A percentile compares a stretch with the other conserved stretches of the same genome.
phyloP scores from a whole-genome alignment of 768 basidiomycete genomes.

The Chalciporus piperatus region DNA sequence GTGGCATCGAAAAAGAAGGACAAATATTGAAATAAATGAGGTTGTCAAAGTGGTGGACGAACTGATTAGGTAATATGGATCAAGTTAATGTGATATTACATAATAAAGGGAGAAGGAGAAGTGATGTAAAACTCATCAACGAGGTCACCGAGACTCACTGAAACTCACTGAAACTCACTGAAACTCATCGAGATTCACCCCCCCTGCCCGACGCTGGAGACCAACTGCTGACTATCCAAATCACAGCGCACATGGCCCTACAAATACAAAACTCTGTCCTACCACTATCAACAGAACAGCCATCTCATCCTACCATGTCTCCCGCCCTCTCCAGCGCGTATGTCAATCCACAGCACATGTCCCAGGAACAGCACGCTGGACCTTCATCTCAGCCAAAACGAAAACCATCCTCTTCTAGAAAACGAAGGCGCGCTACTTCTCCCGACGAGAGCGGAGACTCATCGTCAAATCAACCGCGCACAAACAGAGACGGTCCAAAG shows the following conservation, averaged over 20 bases:
- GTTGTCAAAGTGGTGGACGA: too few relatives aligned
- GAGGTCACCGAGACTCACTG: too few relatives aligned
- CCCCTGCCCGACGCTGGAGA: too few relatives aligned
- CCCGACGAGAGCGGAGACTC: slow-evolving; percentile 56
- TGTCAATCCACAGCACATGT: slow-evolving; percentile 44
- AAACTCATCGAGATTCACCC: too few relatives aligned
- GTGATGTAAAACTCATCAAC: too few relatives aligned
- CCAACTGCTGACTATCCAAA: too few relatives aligned
- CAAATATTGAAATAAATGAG: too few relatives aligned
- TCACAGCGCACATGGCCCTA: too few relatives aligned
- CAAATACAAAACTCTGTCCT: slow-evolving; percentile 9
- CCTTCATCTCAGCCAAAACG: slow-evolving; percentile 29
- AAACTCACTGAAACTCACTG: too few relatives aligned
- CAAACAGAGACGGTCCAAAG: slow-evolving; percentile 73
- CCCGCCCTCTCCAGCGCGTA: slow-evolving; percentile 29
- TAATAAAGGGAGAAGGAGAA: too few relatives aligned
- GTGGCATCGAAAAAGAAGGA: neutral
- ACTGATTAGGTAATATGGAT: too few relatives aligned
- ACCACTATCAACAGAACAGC: neutral
- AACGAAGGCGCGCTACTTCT: slow-evolving; percentile 63
- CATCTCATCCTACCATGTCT: slow-evolving; percentile 10
- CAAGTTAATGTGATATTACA: slow-evolving; percentile 13
- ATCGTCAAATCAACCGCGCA: slow-evolving; percentile 42
- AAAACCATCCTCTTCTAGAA: slow-evolving; percentile 41
- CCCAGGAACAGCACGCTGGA: slow-evolving; percentile 37